Percentiles rank a stretch among this genome's conserved stretches.
These are phyloP conservation scores for Leishmania martiniquensis DNA, from an alignment of 208 protist genomes.

Conservation along the genomic window DNA sequence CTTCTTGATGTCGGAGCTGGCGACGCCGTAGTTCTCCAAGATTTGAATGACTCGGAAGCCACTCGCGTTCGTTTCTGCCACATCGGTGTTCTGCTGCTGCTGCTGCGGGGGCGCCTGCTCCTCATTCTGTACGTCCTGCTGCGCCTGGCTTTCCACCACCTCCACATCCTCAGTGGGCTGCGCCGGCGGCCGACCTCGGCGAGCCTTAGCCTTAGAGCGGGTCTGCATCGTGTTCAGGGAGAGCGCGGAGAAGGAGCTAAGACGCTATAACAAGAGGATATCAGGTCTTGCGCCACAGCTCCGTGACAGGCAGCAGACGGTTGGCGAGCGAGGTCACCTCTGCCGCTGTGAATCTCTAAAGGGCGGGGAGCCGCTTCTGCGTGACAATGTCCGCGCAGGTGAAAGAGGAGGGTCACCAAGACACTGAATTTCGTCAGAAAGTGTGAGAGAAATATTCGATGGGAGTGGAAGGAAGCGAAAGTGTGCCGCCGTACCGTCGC, in stretches of 20 bases:
- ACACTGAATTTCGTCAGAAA: background rate
- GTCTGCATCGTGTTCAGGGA: conserved; percentile 56
- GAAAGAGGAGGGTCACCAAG: background rate
- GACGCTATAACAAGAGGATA: background rate
- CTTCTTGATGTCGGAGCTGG: conserved; percentile 97
- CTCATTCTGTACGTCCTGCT: conserved; percentile 26
- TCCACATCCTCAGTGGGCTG: conserved; percentile 44
- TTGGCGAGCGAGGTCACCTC: background rate
- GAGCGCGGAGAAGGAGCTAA: background rate
- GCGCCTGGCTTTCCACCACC: conserved; percentile 39
- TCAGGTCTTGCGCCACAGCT: background rate
- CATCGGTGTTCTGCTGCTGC: conserved; percentile 35
- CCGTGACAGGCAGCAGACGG: background rate
- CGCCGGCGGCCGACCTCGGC: conserved; percentile 42
- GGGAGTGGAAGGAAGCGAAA: background rate
- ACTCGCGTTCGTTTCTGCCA: conserved; percentile 36
- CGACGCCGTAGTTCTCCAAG: conserved; percentile 95
- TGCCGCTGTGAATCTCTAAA: background rate
- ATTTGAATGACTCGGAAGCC: conserved; percentile 87
- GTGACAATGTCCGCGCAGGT: background rate
- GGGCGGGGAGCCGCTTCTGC: background rate
- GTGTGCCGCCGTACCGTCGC: background rate
- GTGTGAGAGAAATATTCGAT: background rate
- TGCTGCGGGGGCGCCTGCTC: conserved; percentile 30
- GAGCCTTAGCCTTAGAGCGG: conserved; percentile 47